These are phyloP conservation scores for Pulveroboletus sp. DNA, from an alignment of 768 basidiomycete species.

Conservation along the genomic window DNA sequence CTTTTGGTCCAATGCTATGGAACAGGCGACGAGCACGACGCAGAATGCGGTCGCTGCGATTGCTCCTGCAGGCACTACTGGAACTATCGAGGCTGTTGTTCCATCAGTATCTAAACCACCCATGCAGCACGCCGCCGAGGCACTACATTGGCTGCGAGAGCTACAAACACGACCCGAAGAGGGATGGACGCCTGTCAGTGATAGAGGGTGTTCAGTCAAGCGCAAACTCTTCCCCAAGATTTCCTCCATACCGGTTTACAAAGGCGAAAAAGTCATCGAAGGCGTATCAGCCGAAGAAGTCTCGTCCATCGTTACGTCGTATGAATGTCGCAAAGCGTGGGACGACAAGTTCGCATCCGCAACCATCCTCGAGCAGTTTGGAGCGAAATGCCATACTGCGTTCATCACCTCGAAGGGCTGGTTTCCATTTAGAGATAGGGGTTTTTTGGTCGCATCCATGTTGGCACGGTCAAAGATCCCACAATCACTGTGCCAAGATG, in stretches of 20 bases:
- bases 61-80: slow-evolving; percentile 44
- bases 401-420: slow-evolving; percentile 72
- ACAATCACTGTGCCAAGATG: slow-evolving; percentile 34
- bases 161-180: slow-evolving; percentile 54
- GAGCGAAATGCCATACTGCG: slow-evolving; percentile 63
- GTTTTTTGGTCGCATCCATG: slow-evolving; percentile 77
- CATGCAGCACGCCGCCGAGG: slow-evolving; percentile 79
- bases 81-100: slow-evolving; percentile 34
- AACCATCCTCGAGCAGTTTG: slow-evolving; percentile 68
- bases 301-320: slow-evolving; percentile 62
- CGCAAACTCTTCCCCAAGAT: slow-evolving; percentile 73
- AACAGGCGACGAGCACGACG: slow-evolving; percentile 68
- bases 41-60: slow-evolving; percentile 77
- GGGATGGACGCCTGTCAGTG: slow-evolving; percentile 75
- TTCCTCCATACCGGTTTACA: slow-evolving; percentile 81
- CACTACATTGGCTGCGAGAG: slow-evolving; percentile 72
- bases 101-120: slow-evolving; percentile 60
- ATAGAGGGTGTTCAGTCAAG: slow-evolving; percentile 72
- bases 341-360: slow-evolving; percentile 81
- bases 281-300: slow-evolving; percentile 93
- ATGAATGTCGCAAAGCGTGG: slow-evolving; percentile 75
- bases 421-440: slow-evolving; percentile 88
- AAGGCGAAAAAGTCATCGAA: slow-evolving; percentile 87
- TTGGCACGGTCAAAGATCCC: slow-evolving; percentile 53
- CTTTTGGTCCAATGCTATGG: slow-evolving; percentile 72